phyloP scores from a whole-genome alignment of 169 alveolate genomes.

The Eimeria praecox region DNA sequence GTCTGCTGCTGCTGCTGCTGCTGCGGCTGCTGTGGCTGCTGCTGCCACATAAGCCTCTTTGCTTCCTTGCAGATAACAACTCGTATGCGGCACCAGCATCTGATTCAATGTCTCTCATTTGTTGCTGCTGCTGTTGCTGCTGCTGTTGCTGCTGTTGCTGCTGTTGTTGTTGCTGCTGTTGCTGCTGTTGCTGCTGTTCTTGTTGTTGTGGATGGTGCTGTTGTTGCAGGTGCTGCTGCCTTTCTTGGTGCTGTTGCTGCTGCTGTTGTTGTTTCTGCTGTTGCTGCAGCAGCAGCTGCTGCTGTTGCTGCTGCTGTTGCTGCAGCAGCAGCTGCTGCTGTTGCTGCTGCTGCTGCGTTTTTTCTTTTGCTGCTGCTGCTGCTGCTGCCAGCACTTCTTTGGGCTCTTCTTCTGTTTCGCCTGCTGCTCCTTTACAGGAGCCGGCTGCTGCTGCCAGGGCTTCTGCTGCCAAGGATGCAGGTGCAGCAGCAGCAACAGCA shows the following conservation, averaged over 20 bases:
- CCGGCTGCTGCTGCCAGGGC: background rate
- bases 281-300: background rate
- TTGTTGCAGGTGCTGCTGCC: background rate
- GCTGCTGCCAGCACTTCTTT: background rate
- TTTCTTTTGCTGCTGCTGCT: background rate
- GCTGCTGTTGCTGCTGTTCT: background rate
- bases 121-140: background rate
- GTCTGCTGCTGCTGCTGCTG: background rate
- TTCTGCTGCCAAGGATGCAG: background rate
- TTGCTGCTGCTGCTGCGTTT: background rate
- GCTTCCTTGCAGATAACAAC: background rate
- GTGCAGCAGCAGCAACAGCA: background rate
- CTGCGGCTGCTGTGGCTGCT: conserved; percentile 38
- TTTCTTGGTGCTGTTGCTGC: background rate
- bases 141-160: background rate
- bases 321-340: background rate
- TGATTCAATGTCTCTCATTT: background rate
- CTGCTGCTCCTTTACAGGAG: background rate
- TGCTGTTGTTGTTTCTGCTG: conserved; percentile 10
- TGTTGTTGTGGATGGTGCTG: background rate
- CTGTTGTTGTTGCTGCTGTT: background rate
- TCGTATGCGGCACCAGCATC: background rate
- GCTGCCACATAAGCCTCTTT: background rate
- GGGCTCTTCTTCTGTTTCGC: background rate
- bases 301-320: background rate